Base-by-base conservation (phyloP, 129 eudicot species). In the Helianthus annuus region DNA sequence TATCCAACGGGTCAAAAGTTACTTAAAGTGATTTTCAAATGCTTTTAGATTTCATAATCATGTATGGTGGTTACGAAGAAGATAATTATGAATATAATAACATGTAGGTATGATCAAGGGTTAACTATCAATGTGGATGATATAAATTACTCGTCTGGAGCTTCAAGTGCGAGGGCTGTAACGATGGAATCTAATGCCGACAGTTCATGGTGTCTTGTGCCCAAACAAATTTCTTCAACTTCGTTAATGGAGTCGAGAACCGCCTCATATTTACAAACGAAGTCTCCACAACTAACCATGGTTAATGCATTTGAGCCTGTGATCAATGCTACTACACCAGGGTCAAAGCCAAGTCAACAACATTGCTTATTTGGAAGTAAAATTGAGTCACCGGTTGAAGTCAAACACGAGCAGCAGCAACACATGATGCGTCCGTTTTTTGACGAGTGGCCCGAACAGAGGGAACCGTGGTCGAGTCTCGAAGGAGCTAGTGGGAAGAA, bases 281-380 rank as follows among this genome's bases (percentile, higher is more conserved):
- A 74, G 63, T 81, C 91, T 39, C 72, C 84, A 15, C 88, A 80
- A 59, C 71, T 72, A 73, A 76, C 82, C 68, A 69, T 83, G 83
- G 75, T 85, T 4, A 82, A 83, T 8, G 83, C 84, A 2, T 85
- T 81, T 68, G 91, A 85, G 52, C 87, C 83, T 2, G 57, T 83
- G 42, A 62, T 63, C 58, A 76, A 86, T 65, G 60, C 81, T 56
- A 60, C 81, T 62, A n/a, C 72, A n/a, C 17, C 85, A 65, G 80
- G 78, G 73, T 83, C 95, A 29, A 85, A 85, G 68, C 83, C 87
- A 73, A 80, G 69, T 58, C 94, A 85, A 52, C 94, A 85, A 40
- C 94, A 85, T 78, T 87, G 95, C 83, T 81, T 90, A 45, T 87
- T 90, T 65, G 95, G 91, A 3, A 79, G 83, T 54, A 86, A 90